Percentiles rank a stretch among this genome's conserved stretches.
Evolutionary conservation across 2,329 filamentous ascomycete genomes (phyloP).

Genomic region (Alternaria sp.): DNA sequence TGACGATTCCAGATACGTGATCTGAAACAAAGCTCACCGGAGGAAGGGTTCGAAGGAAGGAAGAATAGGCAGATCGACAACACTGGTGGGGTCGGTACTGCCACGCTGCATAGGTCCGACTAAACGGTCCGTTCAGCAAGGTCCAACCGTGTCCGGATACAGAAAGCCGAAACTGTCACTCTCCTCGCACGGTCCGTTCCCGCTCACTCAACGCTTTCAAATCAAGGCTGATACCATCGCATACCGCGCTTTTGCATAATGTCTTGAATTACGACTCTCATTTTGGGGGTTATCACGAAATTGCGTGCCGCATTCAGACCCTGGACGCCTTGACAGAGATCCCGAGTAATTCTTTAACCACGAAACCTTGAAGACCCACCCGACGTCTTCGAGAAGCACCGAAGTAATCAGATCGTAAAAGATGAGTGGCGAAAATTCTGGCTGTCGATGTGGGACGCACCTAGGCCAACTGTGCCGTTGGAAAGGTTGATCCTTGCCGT

Average conservation of each 20-base stretch:
- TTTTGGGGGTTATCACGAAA: neutral
- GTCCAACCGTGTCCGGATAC: neutral
- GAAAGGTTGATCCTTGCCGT: neutral
- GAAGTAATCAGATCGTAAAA: neutral
- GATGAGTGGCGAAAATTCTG: neutral
- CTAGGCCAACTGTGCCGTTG: neutral
- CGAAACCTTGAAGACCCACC: neutral
- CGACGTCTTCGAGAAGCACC: neutral
- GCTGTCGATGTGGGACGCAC: neutral
- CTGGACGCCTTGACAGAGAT: neutral
- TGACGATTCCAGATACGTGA: slow-evolving; percentile 1
- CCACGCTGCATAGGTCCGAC: neutral
- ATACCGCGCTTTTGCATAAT: neutral
- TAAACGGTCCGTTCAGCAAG: slow-evolving; percentile 2
- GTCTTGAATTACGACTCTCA: neutral
- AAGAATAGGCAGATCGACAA: neutral
- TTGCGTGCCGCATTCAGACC: neutral
- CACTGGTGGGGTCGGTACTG: neutral
- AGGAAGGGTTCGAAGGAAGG: neutral
- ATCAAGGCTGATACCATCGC: neutral
- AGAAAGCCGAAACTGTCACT: neutral
- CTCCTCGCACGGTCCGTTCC: neutral
- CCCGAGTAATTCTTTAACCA: neutral
- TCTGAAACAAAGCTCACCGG: slow-evolving; percentile 1
- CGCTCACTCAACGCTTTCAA: neutral